Base-by-base conservation (phyloP, 2,329 filamentous ascomycete species). In the Epichloe sibirici region DNA sequence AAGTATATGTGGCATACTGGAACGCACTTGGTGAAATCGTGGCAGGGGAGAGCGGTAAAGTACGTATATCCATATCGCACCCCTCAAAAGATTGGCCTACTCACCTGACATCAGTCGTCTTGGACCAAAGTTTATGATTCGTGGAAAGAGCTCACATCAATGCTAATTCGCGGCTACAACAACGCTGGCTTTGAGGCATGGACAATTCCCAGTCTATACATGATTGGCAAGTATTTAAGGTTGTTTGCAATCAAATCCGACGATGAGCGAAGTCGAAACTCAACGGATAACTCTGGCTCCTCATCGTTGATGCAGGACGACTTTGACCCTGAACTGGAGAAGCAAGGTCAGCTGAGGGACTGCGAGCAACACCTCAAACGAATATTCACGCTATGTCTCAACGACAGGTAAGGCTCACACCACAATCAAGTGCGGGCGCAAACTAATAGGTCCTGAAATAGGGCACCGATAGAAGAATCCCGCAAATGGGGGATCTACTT, bases 401-500 rank as follows among this genome's bases (percentile, higher is more conserved):
- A 83, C 61, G 93, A 98, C 66, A 85, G 90, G 88, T 94, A 74
- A 42, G 89, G 88, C 94, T 74, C 8, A 37, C 17, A 39, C 40
- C 23, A 49, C 11, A 5, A 17, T 40, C 3, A 34, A 34, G 3
- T 15, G 11, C 34, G 7, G 2, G 38, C 7, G 46, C 48, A 42
- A 23, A 38, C 37, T 55, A 15, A 49, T 45, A 50, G 25, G 15
- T 7, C 12, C 21, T 3, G 17, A 31, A 31, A 53, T 62, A 91
- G 88, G 68, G 86, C 87, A 55, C 83, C 86, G 13, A 74, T 96
- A 45, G 83, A 90, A 63, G 86, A 95, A 62, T 96, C 91, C 8
- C 83, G 93, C 51, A 98, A 97, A 79, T 98, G 93, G 93, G 94
- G 89, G 6, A 87, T 95, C 47, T 98, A 98, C 72, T 90, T 90